A percentile compares a stretch with the other conserved stretches of the same genome.
These are phyloP conservation scores for Pseudopithomyces maydicus DNA, from an alignment of 2,329 filamentous ascomycete genomes.

Conservation along the genomic window DNA sequence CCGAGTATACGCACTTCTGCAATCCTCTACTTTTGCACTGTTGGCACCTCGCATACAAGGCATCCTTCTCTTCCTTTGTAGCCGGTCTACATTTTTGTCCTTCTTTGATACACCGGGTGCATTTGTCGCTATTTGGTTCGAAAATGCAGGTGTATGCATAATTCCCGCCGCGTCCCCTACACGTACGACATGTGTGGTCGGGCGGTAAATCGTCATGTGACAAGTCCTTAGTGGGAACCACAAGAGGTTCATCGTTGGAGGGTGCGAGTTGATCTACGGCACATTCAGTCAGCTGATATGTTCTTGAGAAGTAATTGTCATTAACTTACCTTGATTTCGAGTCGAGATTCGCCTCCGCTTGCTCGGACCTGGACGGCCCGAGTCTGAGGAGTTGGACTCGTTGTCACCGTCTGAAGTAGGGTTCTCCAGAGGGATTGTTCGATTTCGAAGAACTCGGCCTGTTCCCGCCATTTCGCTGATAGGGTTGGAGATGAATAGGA, in stretches of 20 bases:
- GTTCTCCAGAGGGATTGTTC: too few relatives aligned
- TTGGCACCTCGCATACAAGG: neutral
- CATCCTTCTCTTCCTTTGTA: neutral
- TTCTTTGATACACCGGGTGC: neutral
- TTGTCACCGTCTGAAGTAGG: too few relatives aligned
- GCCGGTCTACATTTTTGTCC: neutral
- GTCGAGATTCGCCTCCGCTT: neutral
- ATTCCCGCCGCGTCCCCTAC: neutral
- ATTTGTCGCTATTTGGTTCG: neutral
- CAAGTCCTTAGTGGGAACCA: neutral
- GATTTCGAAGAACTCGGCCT: too few relatives aligned
- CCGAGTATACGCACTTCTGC: neutral
- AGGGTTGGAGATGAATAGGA: too few relatives aligned
- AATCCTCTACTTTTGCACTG: neutral
- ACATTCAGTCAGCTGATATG: neutral
- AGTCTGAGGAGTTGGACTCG: too few relatives aligned
- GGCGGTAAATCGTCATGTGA: neutral
- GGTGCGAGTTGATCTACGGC: neutral
- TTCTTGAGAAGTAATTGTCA: neutral
- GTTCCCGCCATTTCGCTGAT: too few relatives aligned
- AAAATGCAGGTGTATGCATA: constrained; percentile 1
- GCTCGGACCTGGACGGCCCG: too few relatives aligned
- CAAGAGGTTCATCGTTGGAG: neutral
- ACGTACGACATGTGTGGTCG: neutral
- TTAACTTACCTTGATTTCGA: neutral